Base-by-base conservation (phyloP, 2,329 filamentous ascomycete genomes). In the Talaromyces sp. region DNA sequence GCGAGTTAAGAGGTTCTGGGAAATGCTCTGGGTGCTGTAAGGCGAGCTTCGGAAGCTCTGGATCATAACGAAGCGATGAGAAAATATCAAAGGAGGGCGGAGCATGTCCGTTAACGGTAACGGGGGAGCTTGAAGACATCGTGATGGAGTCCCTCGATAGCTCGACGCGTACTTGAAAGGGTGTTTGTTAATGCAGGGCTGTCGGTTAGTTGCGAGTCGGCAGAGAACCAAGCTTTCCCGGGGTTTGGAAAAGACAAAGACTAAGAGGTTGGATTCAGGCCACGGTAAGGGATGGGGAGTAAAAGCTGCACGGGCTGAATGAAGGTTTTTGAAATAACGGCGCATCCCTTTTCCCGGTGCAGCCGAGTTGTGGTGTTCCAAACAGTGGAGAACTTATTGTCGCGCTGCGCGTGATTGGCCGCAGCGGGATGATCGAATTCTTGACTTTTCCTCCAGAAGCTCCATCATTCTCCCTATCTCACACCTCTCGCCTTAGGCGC, bases 1-100 rank as follows among this genome's bases (percentile, higher is more conserved):
- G 82, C 8, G 85, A 89, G 6, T 68, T 69, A 30, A 65, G 62
- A 49, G 72, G 70, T 54, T 63, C 52, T 9, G 76, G 72, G 32
- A 79, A 71, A 52, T 56, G 61, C 20, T 67, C 63, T 64, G 63
- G 54, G 40, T 59, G 65, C 49, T 63, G 66, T 19, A 57, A 56
- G 33, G 61, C 47, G 7, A 62, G 60, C 7, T 72, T 58, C 7
- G 75, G 65, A 33, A 93, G 80, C 1, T 68, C 66, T 14, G 82
- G 79, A 60, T 93, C 89, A 68, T 87, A 90, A 49, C 89, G 86
- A 51, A 91, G 76, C 1, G 89, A 87, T 2, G 86, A 87, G 66
- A 90, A 87, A 29, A 92, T 75, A 43, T 80, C 74, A 60, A 91
- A 88, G 2, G 50, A 52, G 27, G 45, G 43, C 32, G 5, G 29